Conservation (phyloP, 345 rosid species). For the Melaleuca alternifolia region DNA sequence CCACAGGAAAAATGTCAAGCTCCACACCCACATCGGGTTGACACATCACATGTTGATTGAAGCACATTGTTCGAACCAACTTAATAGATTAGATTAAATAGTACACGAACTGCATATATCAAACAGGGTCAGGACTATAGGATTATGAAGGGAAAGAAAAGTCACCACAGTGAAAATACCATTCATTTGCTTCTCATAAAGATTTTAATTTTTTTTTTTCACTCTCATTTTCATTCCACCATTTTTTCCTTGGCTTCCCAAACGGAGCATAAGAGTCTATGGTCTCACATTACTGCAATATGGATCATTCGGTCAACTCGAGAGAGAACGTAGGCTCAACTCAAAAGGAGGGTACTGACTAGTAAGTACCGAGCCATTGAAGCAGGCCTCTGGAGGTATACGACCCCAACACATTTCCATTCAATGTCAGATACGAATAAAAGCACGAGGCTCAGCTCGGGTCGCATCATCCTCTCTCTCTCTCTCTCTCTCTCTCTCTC, state of each 20-base stretch:
- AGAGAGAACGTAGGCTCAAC: neutral
- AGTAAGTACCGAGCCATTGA: neutral
- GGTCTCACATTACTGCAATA: neutral
- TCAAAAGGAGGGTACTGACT: neutral
- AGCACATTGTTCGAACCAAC: rapidly evolving
- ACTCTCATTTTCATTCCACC: neutral
- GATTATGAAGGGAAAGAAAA: neutral
- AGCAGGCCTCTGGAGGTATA: neutral
- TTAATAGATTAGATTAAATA: rapidly evolving
- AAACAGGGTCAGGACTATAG: neutral
- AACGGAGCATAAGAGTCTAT: neutral
- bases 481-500: neutral
- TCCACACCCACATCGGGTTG: rapidly evolving
- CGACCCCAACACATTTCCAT: neutral
- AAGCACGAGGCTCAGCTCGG: neutral
- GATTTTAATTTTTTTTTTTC: neutral
- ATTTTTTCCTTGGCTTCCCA: neutral
- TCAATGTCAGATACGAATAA: neutral
- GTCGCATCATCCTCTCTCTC: neutral
- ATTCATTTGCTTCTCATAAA: neutral
- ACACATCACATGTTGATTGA: neutral
- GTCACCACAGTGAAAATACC: neutral
- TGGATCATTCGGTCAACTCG: neutral
- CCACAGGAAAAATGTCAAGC: rapidly evolving
- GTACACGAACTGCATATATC: neutral